Percentiles rank a stretch among this genome's conserved stretches.
Conservation (phyloP, 2,329 filamentous ascomycete species). For the Diaporthe amygdali region DNA sequence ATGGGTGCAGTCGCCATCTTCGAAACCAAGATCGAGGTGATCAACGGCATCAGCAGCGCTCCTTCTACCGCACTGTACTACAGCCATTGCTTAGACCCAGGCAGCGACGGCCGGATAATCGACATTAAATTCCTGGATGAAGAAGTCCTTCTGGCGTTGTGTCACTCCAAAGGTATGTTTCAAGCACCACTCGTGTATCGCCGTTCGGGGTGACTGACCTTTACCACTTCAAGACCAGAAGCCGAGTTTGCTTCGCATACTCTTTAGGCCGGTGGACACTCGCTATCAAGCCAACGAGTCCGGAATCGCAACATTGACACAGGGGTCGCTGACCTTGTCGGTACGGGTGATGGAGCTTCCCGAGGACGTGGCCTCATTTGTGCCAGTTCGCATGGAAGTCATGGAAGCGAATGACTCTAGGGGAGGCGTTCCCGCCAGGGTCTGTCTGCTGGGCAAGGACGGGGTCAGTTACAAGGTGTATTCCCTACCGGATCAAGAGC, state of each 20-base stretch:
- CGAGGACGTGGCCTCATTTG: constrained; percentile 38
- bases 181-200: background rate
- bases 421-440: constrained; percentile 53
- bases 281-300: background rate
- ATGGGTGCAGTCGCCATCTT: constrained; percentile 46
- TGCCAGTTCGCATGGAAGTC: constrained; percentile 57
- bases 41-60: constrained; percentile 63
- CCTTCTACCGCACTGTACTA: constrained; percentile 35
- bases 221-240: background rate
- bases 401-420: constrained; percentile 48
- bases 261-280: background rate
- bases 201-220: background rate
- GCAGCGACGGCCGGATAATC: constrained; percentile 45
- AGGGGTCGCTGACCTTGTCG: background rate
- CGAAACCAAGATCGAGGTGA: constrained; percentile 54
- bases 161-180: constrained; percentile 43
- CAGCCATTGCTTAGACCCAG: background rate
- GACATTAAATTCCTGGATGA: constrained; percentile 75
- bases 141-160: constrained; percentile 64
- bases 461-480: constrained; percentile 54
- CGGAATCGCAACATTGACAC: background rate
- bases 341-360: constrained; percentile 10
- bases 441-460: constrained; percentile 57
- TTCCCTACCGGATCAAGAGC: constrained; percentile 42
- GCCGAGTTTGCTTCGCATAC: constrained; percentile 7